A percentile compares a stretch with the other conserved stretches of the same genome.
Evolutionary conservation across 371 early-diverging fungal genomes (phyloP).

Genomic region (Apophysomyces sp.): DNA sequence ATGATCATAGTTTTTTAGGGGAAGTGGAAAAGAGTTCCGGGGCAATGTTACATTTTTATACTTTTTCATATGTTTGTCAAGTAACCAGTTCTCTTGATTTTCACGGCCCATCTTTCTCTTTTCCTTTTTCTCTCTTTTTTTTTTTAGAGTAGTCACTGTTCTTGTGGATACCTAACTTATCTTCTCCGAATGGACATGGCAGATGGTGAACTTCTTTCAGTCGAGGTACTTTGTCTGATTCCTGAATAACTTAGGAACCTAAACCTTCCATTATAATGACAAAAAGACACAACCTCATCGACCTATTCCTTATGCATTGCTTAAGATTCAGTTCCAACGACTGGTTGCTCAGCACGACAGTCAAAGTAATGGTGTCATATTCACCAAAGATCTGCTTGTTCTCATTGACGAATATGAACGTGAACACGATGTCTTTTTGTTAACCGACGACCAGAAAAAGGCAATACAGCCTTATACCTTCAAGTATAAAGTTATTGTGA

Average conservation of each 20-base stretch:
- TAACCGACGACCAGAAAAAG: constrained; percentile 38
- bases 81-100: not conserved
- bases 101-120: not conserved
- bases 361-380: constrained; percentile 29
- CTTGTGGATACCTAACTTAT: not conserved
- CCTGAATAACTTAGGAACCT: not conserved
- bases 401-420: constrained; percentile 42
- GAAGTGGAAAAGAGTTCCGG: not conserved
- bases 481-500: constrained; percentile 1
- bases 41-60: not conserved
- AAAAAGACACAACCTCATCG: constrained; percentile 5
- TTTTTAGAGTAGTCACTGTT: not conserved
- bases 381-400: constrained; percentile 37
- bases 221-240: not conserved
- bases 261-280: not conserved
- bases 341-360: constrained; percentile 30
- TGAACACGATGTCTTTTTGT: constrained; percentile 31
- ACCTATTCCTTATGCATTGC: constrained; percentile 39
- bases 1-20: not conserved
- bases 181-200: not conserved
- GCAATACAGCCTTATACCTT: constrained; percentile 42
- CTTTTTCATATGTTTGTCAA: not conserved
- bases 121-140: not conserved
- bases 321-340: constrained; percentile 40
- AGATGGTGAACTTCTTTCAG: not conserved